Base-by-base conservation (phyloP, 139 green algal genomes). In the Mesotaenium endlicherianum region DNA sequence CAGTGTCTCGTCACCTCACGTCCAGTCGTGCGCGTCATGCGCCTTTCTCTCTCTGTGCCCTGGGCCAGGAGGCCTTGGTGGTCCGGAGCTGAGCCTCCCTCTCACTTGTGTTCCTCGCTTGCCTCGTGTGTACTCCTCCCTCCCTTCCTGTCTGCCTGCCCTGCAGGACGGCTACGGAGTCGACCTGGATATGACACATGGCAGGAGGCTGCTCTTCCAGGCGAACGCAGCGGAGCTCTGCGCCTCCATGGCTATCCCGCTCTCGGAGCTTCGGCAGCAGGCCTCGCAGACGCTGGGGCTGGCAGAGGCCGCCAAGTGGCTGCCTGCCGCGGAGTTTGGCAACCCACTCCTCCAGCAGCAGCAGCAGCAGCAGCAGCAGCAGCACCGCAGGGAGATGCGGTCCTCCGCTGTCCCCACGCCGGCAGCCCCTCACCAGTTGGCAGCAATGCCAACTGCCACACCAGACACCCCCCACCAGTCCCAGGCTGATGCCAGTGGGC, bases 141-240 rank as follows among this genome's bases (percentile, higher is more conserved):
- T 64, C 26, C 26, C 26, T 26, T 64, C 26, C 20, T 64, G 20
- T 64, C 53, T 64, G 53, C 20, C 26, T 64, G 41, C 36, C 5
- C 60, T 78, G 31, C 74, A 80, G 60, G 58, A 84, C 30, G 77
- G 77, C 11, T 84, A 84, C 36, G 77, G 77, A 14, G 34, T 84
- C 17, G 17, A 26, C 17, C 77, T 57, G 34, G 14, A 80, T 14
- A 47, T 50, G 3, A 16, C 34, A 1, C 20, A 31, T 14, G 77
- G 77, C 30, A 57, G 68, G 26, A 34, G 38, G 42, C 43, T 84
- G 44, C 58, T 84, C 11, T 34, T 75, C 44, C 49, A 82, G 26
- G 75, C 75, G 30, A 75, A 75, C 20, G 49, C 50, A 2, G 4
- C 30, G 4, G 70, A 78, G 31, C 60, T 72, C 17, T 11, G 41